Base-by-base conservation (phyloP, 2,329 filamentous ascomycete species). In the Colletotrichum shisoi region DNA sequence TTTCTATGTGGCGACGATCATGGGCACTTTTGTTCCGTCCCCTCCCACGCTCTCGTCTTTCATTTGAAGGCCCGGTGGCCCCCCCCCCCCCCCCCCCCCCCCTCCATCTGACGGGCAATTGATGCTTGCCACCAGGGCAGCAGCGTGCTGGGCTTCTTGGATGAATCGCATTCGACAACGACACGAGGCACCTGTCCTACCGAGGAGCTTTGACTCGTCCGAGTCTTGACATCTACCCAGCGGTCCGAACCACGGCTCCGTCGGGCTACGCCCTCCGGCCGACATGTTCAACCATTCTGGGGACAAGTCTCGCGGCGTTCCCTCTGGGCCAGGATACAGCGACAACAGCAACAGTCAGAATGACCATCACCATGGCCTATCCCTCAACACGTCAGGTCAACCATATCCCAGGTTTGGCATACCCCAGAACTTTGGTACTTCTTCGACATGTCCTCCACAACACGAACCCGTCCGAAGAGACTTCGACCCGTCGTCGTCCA, bases 131-230 rank as follows among this genome's bases (percentile, higher is more conserved):
- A 75, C 71, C 72, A 72, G 60, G 70, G 73, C 73, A 67, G 51
- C 73, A 67, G 39, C 61, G 64, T 37, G 64, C 64, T 67, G 64
- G 61, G 64, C 61, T 64, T 68, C 57, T 62, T 68, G 66, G 62
- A 68, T 68, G 66, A 67, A 65, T 67, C 52, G 66, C 45, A 67
- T 66, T 68, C 57, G 66, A 68, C 62, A 49, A 68, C 62, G 62
- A 68, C 62, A 66, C 62, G 52, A 68, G 62, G 66, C 64, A 67
- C 61, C 72, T 79, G 77, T 76, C 73, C 73, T 70, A 73, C 71
- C 74, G 73, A 75, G 75, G 76, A 76, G 75, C 72, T 74, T 77
- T 74, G 76, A 78, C 75, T 77, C 74, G 75, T 72, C 73, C 76
- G 75, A 77, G 76, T 76, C 75, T 70, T 73, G 74, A 72, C 73